A percentile compares a stretch with the other conserved stretches of the same genome.
Conservation (phyloP, 2,329 filamentous ascomycete genomes). For the Phaeosphaeria sp. region DNA sequence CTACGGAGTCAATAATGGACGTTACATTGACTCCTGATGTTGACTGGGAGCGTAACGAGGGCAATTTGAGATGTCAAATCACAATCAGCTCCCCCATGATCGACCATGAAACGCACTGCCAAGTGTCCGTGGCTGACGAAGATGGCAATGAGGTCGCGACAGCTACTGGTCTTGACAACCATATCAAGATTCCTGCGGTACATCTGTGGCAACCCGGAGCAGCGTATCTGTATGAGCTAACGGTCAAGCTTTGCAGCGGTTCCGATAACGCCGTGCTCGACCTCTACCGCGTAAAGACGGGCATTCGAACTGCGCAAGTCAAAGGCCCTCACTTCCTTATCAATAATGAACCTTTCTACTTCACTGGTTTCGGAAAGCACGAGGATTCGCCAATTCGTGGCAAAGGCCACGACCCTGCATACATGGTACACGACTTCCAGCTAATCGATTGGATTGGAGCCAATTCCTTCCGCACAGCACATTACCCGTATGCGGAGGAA, state of each 20-base stretch:
- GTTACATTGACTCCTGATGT: constrained; percentile 8
- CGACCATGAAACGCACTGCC: neutral
- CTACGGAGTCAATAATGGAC: constrained; percentile 5
- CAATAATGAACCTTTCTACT: constrained; percentile 16
- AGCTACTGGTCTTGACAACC: neutral
- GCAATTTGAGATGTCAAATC: constrained; percentile 6
- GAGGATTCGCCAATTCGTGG: constrained; percentile 15
- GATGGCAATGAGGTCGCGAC: neutral
- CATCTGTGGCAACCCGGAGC: constrained; percentile 12
- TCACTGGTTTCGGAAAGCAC: constrained; percentile 17
- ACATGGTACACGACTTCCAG: constrained; percentile 19
- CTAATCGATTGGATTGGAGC: constrained; percentile 15
- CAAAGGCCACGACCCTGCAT: constrained; percentile 15
- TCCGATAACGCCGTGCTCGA: constrained; percentile 5
- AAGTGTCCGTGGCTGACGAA: constrained; percentile 3
- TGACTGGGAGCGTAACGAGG: constrained; percentile 1
- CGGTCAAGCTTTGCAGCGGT: neutral
- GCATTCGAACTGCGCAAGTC: constrained; percentile 11
- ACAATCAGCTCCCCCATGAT: neutral
- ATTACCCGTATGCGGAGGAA: constrained; percentile 18
- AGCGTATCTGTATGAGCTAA: constrained; percentile 12
- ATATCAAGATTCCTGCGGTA: constrained; percentile 2
- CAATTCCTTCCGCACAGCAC: constrained; percentile 16
- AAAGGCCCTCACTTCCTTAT: constrained; percentile 9
- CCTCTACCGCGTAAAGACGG: constrained; percentile 6